Evolutionary conservation across 495 filamentous ascomycete genomes (phyloP), one percentile per base, ranked within the genome.

Genomic region (Bombardia bombarda): DNA sequence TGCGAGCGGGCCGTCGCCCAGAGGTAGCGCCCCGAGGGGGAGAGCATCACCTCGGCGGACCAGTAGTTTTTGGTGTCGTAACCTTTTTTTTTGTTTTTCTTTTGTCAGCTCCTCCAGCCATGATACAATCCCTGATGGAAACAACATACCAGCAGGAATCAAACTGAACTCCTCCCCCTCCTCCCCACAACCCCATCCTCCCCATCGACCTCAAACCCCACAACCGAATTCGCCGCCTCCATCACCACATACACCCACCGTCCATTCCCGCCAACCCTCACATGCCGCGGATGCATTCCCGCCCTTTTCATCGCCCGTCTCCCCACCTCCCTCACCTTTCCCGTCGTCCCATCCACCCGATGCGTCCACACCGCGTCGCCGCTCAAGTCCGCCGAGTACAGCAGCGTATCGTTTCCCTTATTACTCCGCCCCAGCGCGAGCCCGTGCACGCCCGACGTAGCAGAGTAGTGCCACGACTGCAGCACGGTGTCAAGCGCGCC

Each of bases 41-140:
- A 69, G 1, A 69, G 49, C 23, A 60, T 57, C 18, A 63, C 57
- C 50, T 63, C 62, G 38, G 63, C 63, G 1, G 58, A 56, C 60
- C 62, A 64, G 51, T 58, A 64, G 16, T 53, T 43, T 5, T 37
- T 40, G 24, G 26, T 45, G 21, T 54, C 43, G 7, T 18, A 26
- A 10, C n/a, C 28, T n/a, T n/a, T n/a, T n/a, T n/a, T n/a, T n/a
- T n/a, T n/a, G n/a, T n/a, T n/a, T n/a, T n/a, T n/a, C n/a, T n/a
- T n/a, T n/a, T n/a, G n/a, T n/a, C n/a, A n/a, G n/a, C n/a, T n/a
- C n/a, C n/a, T n/a, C n/a, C n/a, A n/a, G n/a, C n/a, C n/a, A n/a
- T n/a, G n/a, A n/a, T n/a, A n/a, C n/a, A n/a, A n/a, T n/a, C n/a
- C n/a, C n/a, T n/a, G n/a, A n/a, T n/a, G n/a, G n/a, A n/a, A n/a